Evolutionary conservation across 1,284 basidiomycete species (phyloP).

Genomic region (Cerrena zonata): DNA sequence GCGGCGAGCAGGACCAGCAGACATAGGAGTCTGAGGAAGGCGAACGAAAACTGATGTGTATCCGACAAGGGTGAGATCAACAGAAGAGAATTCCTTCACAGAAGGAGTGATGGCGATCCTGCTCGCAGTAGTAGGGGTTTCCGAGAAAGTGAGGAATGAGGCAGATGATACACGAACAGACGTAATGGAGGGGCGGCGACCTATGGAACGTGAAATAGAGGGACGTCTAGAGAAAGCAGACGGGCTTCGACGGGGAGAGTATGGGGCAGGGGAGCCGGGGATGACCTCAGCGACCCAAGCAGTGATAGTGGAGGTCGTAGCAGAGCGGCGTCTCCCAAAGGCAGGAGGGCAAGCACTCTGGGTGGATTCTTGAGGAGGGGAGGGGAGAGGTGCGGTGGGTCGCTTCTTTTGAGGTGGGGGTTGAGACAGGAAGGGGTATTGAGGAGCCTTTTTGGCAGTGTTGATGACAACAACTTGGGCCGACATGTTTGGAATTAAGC

Average conservation of each 20-base stretch:
- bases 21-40: slow-evolving; percentile 37
- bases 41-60: slow-evolving; percentile 63
- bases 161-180: slow-evolving; percentile 31
- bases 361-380: slow-evolving; percentile 14
- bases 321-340: slow-evolving; percentile 22
- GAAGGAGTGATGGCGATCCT: slow-evolving; percentile 25
- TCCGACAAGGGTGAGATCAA: slow-evolving; percentile 52
- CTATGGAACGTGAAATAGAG: slow-evolving; percentile 18
- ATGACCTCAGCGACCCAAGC: slow-evolving; percentile 58
- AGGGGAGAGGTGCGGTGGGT: slow-evolving; percentile 27
- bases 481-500: slow-evolving; percentile 8
- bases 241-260: slow-evolving; percentile 22
- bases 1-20: slow-evolving; percentile 16
- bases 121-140: slow-evolving; percentile 32
- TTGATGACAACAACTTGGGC: slow-evolving; percentile 9
- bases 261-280: slow-evolving; percentile 59
- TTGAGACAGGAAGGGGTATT: slow-evolving; percentile 27
- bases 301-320: slow-evolving; percentile 35
- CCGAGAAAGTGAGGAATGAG: slow-evolving; percentile 37
- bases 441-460: slow-evolving; percentile 14
- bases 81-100: slow-evolving; percentile 36
- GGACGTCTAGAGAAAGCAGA: slow-evolving; percentile 32
- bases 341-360: background rate
- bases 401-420: slow-evolving; percentile 31
- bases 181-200: slow-evolving; percentile 33